These are phyloP conservation scores for Flaveria robusta DNA, from an alignment of 129 eudicot species.

Conservation along the genomic window DNA sequence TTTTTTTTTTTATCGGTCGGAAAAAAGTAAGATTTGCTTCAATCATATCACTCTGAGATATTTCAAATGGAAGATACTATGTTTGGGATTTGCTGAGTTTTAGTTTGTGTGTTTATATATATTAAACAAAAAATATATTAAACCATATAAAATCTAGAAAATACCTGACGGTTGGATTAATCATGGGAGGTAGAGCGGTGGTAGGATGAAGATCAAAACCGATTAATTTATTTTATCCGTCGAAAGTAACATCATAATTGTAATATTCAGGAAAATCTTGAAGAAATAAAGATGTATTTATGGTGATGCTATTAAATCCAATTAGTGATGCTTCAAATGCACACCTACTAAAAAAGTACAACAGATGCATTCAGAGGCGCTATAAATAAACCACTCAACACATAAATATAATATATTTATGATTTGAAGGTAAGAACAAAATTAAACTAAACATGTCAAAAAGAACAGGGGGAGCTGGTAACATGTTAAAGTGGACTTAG, in stretches of 20 bases:
- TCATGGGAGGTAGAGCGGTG: background rate
- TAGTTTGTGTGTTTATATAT: no score
- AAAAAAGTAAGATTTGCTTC: no score
- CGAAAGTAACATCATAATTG: background rate
- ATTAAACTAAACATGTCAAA: background rate
- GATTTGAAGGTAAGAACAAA: background rate
- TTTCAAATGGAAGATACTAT: no score
- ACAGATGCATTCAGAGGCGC: background rate
- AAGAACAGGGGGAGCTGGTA: background rate
- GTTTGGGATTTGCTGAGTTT: no score
- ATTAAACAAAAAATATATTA: no score
- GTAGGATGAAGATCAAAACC: no score
- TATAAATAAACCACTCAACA: background rate
- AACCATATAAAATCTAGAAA: no score
- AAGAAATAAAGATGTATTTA: constrained; percentile 2
- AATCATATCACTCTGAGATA: no score
- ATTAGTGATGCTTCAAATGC: constrained; percentile 30
- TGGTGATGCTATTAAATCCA: constrained; percentile 16
- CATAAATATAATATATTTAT: background rate
- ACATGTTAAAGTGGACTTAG: background rate
- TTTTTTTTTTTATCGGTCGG: no score
- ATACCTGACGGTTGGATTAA: no score
- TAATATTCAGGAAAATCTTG: background rate
- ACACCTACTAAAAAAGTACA: constrained; percentile 31
- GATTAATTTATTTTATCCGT: background rate